phyloP scores from a whole-genome alignment of 108 stramenopile genomes.

The Pseudonitzschia delicatissima region DNA sequence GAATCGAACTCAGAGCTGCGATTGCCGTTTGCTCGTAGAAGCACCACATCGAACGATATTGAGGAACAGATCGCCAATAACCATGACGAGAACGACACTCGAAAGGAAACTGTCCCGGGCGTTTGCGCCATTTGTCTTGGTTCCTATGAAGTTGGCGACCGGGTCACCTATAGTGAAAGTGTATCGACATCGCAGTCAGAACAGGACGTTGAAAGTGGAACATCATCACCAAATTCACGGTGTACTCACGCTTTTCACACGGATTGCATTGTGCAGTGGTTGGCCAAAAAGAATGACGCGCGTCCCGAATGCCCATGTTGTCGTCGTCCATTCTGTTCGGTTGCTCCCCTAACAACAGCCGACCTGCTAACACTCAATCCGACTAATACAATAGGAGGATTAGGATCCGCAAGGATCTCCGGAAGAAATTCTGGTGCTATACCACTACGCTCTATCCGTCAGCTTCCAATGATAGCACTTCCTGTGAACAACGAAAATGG shows the following conservation, averaged over 20 bases:
- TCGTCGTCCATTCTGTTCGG: constrained; percentile 45
- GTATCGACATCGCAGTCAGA: not conserved
- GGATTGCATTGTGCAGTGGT: constrained; percentile 88
- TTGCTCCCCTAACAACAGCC: constrained; percentile 22
- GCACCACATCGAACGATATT: too few relatives aligned
- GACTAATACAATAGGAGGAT: not conserved
- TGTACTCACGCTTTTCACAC: constrained; percentile 88
- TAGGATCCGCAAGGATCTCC: not conserved
- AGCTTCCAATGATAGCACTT: not conserved
- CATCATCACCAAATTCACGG: not conserved
- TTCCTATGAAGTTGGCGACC: constrained; percentile 40
- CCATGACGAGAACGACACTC: constrained; percentile 1
- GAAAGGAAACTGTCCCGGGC: constrained; percentile 29
- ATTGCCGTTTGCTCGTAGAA: not conserved
- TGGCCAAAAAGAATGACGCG: constrained; percentile 46
- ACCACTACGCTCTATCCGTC: not conserved
- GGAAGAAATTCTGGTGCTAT: not conserved
- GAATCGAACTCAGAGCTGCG: constrained; percentile 8
- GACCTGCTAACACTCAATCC: not conserved
- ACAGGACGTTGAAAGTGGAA: not conserved
- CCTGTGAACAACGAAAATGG: not conserved
- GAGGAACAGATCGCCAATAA: not conserved
- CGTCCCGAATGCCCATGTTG: constrained; percentile 55
- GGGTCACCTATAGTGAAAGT: constrained; percentile 34
- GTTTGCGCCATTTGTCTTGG: constrained; percentile 57